A percentile compares a stretch with the other conserved stretches of the same genome.
phyloP scores from a whole-genome alignment of 305 asterid genomes.

The Fraxinus xanthoxyloides region DNA sequence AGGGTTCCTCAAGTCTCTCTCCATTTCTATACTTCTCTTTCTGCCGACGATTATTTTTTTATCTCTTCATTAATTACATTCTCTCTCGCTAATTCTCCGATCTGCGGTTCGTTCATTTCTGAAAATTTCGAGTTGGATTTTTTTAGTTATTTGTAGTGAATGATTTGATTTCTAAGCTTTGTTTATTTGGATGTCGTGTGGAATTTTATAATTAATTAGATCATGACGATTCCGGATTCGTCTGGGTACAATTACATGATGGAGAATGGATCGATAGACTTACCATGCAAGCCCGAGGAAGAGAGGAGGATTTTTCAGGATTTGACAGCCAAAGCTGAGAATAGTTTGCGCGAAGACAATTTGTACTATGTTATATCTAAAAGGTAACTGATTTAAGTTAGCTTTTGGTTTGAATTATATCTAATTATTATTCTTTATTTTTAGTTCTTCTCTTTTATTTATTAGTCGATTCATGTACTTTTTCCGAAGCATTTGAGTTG shows the following conservation, averaged over 20 bases:
- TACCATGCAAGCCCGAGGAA: slow-evolving; percentile 84
- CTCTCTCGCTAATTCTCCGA: slow-evolving; percentile 12
- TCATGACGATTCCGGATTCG: slow-evolving; percentile 90
- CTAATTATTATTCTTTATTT: neutral
- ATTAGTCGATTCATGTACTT: slow-evolving; percentile 8
- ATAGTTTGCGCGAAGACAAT: slow-evolving; percentile 71
- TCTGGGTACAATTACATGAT: slow-evolving; percentile 52
- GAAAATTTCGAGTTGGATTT: neutral
- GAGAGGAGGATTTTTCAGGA: slow-evolving; percentile 69
- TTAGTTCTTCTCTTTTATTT: neutral
- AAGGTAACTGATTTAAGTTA: slow-evolving; percentile 35
- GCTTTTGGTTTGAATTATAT: neutral
- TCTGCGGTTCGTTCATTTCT: slow-evolving; percentile 28
- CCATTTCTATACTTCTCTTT: slow-evolving; percentile 1
- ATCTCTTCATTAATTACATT: neutral
- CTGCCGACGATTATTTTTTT: neutral
- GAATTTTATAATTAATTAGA: slow-evolving; percentile 22
- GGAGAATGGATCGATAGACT: slow-evolving; percentile 81
- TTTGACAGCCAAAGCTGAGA: slow-evolving; percentile 58
- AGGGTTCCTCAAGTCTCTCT: slow-evolving; percentile 32
- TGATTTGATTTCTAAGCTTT: neutral
- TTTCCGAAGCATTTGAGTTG: neutral
- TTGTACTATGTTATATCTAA: slow-evolving; percentile 58
- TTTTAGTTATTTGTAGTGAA: neutral
- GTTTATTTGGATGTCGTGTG: slow-evolving; percentile 1